phyloP scores from a whole-genome alignment of 1,284 basidiomycete species.

The Naganishia albida region DNA sequence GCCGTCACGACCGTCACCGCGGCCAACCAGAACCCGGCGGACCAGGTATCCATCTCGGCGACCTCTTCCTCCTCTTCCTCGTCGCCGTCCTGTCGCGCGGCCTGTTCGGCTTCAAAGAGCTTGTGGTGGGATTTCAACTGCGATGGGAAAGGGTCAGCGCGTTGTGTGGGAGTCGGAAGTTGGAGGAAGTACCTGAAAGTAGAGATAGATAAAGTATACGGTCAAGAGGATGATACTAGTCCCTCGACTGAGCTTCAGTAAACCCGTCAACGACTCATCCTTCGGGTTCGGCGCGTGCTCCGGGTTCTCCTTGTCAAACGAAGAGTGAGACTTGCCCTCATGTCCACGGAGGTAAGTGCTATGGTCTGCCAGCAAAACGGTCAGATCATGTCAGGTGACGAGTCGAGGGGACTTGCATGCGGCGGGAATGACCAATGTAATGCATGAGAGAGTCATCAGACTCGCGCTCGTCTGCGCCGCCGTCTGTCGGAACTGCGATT shows the following conservation, averaged over 20 bases:
- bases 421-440: conserved; percentile 88
- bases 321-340: conserved; percentile 22
- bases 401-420: conserved; percentile 66
- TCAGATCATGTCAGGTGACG: not conserved
- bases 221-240: conserved; percentile 77
- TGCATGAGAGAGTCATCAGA: conserved; percentile 84
- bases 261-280: conserved; percentile 57
- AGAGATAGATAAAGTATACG: conserved; percentile 78
- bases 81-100: conserved; percentile 21
- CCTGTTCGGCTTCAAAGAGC: conserved; percentile 58
- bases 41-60: conserved; percentile 67
- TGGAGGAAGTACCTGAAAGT: conserved; percentile 65
- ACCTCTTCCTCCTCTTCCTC: conserved; percentile 58
- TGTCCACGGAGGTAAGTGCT: conserved; percentile 29
- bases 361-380: conserved; percentile 38
- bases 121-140: conserved; percentile 61
- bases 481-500: conserved; percentile 75
- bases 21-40: conserved; percentile 62
- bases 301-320: conserved; percentile 33
- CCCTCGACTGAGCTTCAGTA: conserved; percentile 77
- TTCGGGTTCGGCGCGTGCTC: conserved; percentile 40
- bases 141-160: conserved; percentile 42
- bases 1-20: conserved; percentile 75
- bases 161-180: not conserved
- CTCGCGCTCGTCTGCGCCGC: conserved; percentile 77